A percentile compares a stretch with the other conserved stretches of the same genome.
phyloP scores from a whole-genome alignment of 2,329 filamentous ascomycete genomes.

The Sporothrix globosa region DNA sequence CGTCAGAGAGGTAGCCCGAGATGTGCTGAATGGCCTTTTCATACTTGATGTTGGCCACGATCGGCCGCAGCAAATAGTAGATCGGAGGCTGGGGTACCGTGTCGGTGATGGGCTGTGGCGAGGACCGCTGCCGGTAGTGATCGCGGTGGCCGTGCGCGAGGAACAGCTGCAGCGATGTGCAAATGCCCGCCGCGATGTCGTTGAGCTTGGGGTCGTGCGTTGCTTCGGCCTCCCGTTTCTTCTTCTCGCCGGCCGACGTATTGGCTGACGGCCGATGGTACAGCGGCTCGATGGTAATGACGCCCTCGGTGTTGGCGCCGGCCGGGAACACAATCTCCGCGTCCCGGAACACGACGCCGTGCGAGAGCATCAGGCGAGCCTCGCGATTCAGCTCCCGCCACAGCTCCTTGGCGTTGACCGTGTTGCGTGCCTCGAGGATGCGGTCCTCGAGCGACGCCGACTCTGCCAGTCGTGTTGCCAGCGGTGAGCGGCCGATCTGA shows the following conservation, averaged over 20 bases:
- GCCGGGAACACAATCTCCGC: slow-evolving; percentile 60
- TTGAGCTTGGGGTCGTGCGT: not conserved
- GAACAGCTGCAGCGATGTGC: slow-evolving; percentile 71
- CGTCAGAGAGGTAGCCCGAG: slow-evolving; percentile 48
- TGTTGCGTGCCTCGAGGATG: slow-evolving; percentile 76
- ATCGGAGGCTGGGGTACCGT: slow-evolving; percentile 48
- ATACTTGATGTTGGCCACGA: slow-evolving; percentile 55
- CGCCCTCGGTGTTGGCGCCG: slow-evolving; percentile 58
- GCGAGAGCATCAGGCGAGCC: slow-evolving; percentile 70
- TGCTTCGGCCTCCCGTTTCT: not conserved
- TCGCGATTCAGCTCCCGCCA: slow-evolving; percentile 89
- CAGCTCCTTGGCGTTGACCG: slow-evolving; percentile 80
- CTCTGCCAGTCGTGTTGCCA: slow-evolving; percentile 41
- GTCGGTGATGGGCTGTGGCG: slow-evolving; percentile 51
- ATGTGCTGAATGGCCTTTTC: slow-evolving; percentile 47
- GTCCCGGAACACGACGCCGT: slow-evolving; percentile 68
- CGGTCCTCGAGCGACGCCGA: slow-evolving; percentile 66
- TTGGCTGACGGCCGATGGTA: slow-evolving; percentile 47
- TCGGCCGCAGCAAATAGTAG: slow-evolving; percentile 56
- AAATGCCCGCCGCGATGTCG: slow-evolving; percentile 64
- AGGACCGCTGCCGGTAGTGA: slow-evolving; percentile 67
- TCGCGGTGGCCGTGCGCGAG: slow-evolving; percentile 72
- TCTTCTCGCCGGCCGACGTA: not conserved
- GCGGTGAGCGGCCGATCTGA: slow-evolving; percentile 7
- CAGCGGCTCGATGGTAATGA: slow-evolving; percentile 68